Base-by-base conservation (phyloP, 371 early-diverging fungal species). In the Rhizomucor pusillus region DNA sequence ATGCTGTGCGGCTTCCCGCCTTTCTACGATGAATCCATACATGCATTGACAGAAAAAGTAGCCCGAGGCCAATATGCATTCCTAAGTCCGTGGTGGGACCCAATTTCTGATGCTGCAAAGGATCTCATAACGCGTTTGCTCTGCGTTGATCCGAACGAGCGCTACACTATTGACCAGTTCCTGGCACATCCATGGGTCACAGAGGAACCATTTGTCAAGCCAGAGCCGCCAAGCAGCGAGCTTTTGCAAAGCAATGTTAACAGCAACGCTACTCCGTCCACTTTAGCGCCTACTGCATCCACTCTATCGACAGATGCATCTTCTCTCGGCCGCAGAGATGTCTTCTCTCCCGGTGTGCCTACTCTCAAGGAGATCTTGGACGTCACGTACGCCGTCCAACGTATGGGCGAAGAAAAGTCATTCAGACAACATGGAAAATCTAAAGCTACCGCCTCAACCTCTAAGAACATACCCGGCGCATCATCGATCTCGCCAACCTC, bases 1-100 rank as follows among this genome's bases (percentile, higher is more conserved):
- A 66, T 94, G 64, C 75, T 94, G 12, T 90, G 91, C 54, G 96
- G 94, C 0, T 92, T 90, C 64, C 94, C 93, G 46, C 94, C 96
- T 9, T 94, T 94, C 63, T 91, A 90, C 60, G 92, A 90, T 55
- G 90, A 90, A 54, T 87, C 87, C 54, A 86, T 88, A 48, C 77
- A 80, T 55, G 77, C 78, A 2, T 65, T 92, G 59, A 89, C 89
- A 2, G 82, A 87, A 57, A 88, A 88, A 66, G 90, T 92, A 1
- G 86, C 89, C 0, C 77, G 77, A 52, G 92, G 90, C 13, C 79
- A 87, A 47, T 92, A 84, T 63, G 69, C 84, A 18, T 89, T 89
- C 53, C 66, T 91, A 29, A 81, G 86, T 41, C 94, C 93, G 29
- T 93, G 93, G 93, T 94, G 93, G 93, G 92, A 93, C 69, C 81